Conservation (phyloP, 495 filamentous ascomycete genomes). For the Penicillium atrosanguineum region DNA sequence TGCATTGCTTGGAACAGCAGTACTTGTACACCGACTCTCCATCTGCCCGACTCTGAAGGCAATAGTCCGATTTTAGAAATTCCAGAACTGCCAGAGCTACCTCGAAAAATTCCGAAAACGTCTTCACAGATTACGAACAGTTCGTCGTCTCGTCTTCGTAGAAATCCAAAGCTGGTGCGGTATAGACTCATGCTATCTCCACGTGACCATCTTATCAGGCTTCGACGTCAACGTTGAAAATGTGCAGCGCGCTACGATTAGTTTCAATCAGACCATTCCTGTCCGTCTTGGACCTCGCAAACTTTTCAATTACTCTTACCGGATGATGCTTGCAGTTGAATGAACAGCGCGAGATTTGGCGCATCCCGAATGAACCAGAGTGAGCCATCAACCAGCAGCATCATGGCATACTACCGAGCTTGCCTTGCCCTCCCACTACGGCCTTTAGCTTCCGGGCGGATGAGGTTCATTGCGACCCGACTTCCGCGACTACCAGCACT, state of each 20-base stretch:
- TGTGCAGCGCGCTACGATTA: neutral
- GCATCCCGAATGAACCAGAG: slow-evolving; percentile 14
- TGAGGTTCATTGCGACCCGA: slow-evolving; percentile 8
- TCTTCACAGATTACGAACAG: neutral
- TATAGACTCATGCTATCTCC: slow-evolving; percentile 7
- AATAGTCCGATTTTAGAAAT: neutral
- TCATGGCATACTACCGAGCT: slow-evolving; percentile 27
- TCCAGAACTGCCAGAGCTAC: too few species aligned
- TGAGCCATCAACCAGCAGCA: slow-evolving; percentile 9
- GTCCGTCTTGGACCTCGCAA: neutral
- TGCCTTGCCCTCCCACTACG: slow-evolving; percentile 18
- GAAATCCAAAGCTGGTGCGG: too few species aligned
- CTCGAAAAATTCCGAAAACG: too few species aligned
- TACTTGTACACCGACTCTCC: neutral
- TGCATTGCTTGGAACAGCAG: neutral
- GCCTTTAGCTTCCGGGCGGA: slow-evolving; percentile 5
- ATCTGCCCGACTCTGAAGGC: neutral
- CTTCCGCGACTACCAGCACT: slow-evolving; percentile 33
- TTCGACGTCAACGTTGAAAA: slow-evolving; percentile 14
- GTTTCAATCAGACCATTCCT: neutral
- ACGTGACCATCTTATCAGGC: slow-evolving; percentile 16
- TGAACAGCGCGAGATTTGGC: neutral
- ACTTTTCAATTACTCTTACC: neutral
- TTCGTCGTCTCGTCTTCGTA: too few species aligned
- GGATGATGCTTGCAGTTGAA: neutral